Base-by-base conservation (phyloP, 495 filamentous ascomycete species). In the Talaromyces borbonicus region DNA sequence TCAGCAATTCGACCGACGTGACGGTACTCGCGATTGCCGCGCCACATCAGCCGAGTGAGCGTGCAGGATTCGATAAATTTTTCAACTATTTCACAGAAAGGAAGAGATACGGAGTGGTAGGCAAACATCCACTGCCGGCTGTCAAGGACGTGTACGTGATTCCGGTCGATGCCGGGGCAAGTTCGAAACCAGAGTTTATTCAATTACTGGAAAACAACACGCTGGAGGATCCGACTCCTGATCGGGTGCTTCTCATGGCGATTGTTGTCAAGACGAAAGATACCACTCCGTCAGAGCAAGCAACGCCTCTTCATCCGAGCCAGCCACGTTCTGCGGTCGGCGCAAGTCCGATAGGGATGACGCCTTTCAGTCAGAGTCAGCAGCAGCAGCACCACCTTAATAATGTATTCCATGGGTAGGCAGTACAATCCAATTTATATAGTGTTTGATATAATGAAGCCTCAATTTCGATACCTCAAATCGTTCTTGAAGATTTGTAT, bases 91-190 rank as follows among this genome's bases (percentile, higher is more conserved):
- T 95, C 56, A 62, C 73, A 9, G 72, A 72, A 14, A 81, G 87
- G 52, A 77, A 83, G 43, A 70, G 84, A 24, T 95, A 90, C 56
- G 89, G 87, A 18, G 88, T 94, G 5, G 68, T 92, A 8, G 79
- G 80, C 4, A 81, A 83, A 48, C 85, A 84, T 18, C 70, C 78
- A 0, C 61, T 76, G 25, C 43, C 66, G n/a, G 82, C 81, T 22
- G 80, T 87, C 38, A 80, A 83, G 33, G 84, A 89, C 51, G 85
- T 80, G 2, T 89, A 89, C 50, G 63, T 89, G n/a, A 74, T 87
- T 16, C 81, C 84, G 8, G 73, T 87, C n/a, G 72, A 82, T 29
- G 71, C 78, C 7, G 83, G 79, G 27, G 54, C 65, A 12, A 67
- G 58, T 16, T 71, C 66, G 29, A 71, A 69, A 47, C 83, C 83